phyloP scores from a whole-genome alignment of 352 stramenopile species.

The Ophiocytium majus region DNA sequence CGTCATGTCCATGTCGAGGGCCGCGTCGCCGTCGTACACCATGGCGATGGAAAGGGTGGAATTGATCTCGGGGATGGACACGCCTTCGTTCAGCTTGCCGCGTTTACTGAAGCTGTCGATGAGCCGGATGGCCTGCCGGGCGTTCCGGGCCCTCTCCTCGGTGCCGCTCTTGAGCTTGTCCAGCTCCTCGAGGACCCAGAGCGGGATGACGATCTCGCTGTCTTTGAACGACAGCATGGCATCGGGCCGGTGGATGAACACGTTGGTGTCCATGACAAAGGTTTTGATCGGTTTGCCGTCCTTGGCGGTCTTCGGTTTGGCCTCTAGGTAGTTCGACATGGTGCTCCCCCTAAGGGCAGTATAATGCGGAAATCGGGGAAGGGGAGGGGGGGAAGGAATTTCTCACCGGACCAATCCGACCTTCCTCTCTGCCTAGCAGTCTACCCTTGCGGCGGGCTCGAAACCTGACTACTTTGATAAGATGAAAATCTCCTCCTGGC shows the following conservation, averaged over 20 bases:
- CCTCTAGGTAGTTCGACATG: too few relatives aligned
- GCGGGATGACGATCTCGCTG: neutral
- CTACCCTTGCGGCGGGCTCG: too few relatives aligned
- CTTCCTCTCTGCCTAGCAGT: too few relatives aligned
- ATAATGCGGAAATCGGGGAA: too few relatives aligned
- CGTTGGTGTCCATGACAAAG: slow-evolving; percentile 1
- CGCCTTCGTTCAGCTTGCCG: neutral
- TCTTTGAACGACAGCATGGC: neutral
- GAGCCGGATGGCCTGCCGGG: neutral
- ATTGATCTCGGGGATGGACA: neutral
- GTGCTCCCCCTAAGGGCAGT: too few relatives aligned
- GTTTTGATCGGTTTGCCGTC: too few relatives aligned
- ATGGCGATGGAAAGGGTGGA: neutral
- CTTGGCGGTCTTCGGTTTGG: too few relatives aligned
- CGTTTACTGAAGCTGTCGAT: neutral
- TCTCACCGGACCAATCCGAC: too few relatives aligned
- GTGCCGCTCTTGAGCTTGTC: neutral
- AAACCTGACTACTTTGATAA: too few relatives aligned
- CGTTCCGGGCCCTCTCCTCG: neutral
- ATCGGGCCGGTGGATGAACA: neutral
- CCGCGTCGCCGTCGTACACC: neutral
- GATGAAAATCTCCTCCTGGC: too few relatives aligned
- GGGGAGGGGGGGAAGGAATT: too few relatives aligned
- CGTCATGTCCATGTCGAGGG: neutral
- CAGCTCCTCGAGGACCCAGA: neutral